These are phyloP conservation scores for Solanum hybrid DNA, from an alignment of 305 asterid genomes.

Conservation along the genomic window DNA sequence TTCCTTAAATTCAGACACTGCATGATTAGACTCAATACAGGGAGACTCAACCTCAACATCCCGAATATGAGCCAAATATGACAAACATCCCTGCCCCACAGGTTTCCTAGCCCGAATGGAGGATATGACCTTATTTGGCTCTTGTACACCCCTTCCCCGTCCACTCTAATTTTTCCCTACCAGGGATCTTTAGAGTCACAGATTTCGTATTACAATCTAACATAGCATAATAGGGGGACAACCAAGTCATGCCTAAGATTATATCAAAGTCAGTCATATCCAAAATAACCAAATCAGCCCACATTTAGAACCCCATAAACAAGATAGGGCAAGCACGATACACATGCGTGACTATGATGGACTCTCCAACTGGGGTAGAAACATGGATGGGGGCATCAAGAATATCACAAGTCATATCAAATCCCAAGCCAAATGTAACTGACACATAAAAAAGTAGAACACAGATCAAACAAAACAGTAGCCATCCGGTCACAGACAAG, in stretches of 20 bases:
- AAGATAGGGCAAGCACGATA: neutral
- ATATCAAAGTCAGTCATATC: neutral
- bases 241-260: neutral
- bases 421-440: no score
- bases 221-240: neutral
- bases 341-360: neutral
- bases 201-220: neutral
- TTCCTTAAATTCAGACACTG: neutral
- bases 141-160: neutral
- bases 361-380: neutral
- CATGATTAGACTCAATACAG: neutral
- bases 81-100: neutral
- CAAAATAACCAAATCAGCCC: neutral
- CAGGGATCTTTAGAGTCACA: neutral
- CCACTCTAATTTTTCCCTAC: neutral
- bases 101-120: neutral
- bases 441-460: no score
- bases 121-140: neutral
- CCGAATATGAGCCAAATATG: neutral
- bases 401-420: no score
- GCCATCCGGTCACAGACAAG: no score
- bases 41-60: neutral
- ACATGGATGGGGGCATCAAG: neutral
- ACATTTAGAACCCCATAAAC: neutral
- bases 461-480: no score